Percentiles rank a stretch among this genome's conserved stretches.
Evolutionary conservation across 257 asterid species (phyloP).

Genomic region (Hygrophila difformis): DNA sequence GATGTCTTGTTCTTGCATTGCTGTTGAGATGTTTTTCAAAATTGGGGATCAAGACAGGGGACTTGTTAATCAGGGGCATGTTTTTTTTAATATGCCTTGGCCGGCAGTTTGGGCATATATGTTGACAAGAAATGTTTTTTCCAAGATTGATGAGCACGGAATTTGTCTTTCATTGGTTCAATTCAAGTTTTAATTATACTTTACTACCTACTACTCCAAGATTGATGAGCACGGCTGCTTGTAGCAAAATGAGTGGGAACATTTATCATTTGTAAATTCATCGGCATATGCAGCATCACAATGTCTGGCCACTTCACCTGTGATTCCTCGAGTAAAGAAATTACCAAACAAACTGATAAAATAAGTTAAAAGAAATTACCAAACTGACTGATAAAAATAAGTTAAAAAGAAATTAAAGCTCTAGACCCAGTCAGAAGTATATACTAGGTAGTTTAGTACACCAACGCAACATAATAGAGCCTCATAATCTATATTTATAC

Average conservation of each 20-base stretch:
- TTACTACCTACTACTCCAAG: no score
- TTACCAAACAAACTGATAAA: slow-evolving; percentile 11
- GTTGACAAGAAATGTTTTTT: no score
- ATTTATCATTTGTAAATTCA: slow-evolving; percentile 29
- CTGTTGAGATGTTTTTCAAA: no score
- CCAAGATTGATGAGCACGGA: no score
- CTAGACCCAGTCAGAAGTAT: background rate
- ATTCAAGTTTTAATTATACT: no score
- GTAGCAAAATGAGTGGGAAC: slow-evolving; percentile 60
- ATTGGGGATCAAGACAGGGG: no score
- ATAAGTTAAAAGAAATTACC: slow-evolving; percentile 2
- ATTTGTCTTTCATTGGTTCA: no score
- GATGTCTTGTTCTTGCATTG: no score
- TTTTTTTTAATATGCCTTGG: no score
- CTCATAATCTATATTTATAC: background rate
- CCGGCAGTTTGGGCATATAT: no score
- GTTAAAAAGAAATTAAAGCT: background rate
- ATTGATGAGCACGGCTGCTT: slow-evolving; percentile 33
- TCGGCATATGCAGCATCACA: slow-evolving; percentile 30
- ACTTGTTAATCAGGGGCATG: no score
- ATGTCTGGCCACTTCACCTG: background rate
- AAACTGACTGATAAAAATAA: background rate
- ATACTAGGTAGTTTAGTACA: background rate
- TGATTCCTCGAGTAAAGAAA: slow-evolving; percentile 7
- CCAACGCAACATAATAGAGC: background rate